These are phyloP conservation scores for Xylaria sp. DNA, from an alignment of 2,329 filamentous ascomycete species.

Conservation along the genomic window DNA sequence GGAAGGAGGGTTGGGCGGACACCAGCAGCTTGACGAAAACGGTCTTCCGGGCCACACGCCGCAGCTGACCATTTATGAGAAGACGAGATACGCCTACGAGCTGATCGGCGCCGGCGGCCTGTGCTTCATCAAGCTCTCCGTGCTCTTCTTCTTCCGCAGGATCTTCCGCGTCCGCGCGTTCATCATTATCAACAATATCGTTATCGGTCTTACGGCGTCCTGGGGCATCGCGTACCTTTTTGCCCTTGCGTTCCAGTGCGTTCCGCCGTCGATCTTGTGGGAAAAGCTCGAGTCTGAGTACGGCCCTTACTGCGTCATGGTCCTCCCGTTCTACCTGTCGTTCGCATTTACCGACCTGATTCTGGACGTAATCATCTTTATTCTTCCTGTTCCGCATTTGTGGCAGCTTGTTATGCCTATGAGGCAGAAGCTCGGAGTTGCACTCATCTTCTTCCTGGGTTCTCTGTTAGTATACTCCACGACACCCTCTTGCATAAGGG, in stretches of 20 bases:
- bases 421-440: constrained; percentile 27
- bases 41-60: constrained; percentile 22
- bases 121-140: constrained; percentile 26
- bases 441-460: constrained; percentile 27
- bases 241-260: constrained; percentile 27
- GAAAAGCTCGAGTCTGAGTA: constrained; percentile 28
- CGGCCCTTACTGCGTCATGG: constrained; percentile 8
- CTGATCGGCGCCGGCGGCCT: constrained; percentile 21
- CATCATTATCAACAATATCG: constrained; percentile 27
- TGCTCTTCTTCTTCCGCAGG: constrained; percentile 30
- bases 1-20: constrained; percentile 22
- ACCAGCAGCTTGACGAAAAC: constrained; percentile 22
- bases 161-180: constrained; percentile 28
- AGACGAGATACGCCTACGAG: constrained; percentile 28
- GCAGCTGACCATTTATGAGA: constrained; percentile 27
- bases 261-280: constrained; percentile 21
- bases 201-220: constrained; percentile 25
- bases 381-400: constrained; percentile 28
- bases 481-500: no score
- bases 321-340: constrained; percentile 23
- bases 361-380: constrained; percentile 27
- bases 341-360: constrained; percentile 27
- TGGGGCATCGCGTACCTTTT: constrained; percentile 29
- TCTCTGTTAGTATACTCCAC: constrained; percentile 21
- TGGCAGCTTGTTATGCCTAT: constrained; percentile 20